Evolutionary conservation across 192 early-diverging fungal genomes (phyloP).

Genomic region (Backusella macrospora): DNA sequence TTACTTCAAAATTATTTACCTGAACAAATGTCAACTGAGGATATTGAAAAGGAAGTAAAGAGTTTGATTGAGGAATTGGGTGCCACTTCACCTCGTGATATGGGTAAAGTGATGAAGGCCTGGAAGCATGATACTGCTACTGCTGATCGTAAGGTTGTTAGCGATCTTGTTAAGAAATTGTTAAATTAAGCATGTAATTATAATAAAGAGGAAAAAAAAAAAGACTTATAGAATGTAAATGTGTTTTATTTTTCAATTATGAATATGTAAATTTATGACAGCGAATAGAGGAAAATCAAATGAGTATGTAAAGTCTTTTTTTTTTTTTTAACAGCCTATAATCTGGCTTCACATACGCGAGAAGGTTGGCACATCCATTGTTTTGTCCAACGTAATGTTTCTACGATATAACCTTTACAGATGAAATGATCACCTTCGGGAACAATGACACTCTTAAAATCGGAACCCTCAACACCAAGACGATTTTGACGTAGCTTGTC

Average conservation of each 20-base stretch:
- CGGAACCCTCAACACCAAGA: background rate
- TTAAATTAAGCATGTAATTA: constrained; percentile 37
- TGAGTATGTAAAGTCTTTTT: no score
- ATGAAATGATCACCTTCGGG: constrained; percentile 3
- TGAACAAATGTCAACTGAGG: constrained; percentile 69
- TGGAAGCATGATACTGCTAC: constrained; percentile 66
- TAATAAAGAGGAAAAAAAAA: background rate
- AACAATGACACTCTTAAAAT: background rate
- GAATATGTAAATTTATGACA: background rate
- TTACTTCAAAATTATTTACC: constrained; percentile 80
- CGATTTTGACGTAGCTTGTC: background rate
- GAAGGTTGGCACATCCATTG: background rate
- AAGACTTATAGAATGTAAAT: background rate
- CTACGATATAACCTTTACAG: background rate
- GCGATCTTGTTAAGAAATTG: constrained; percentile 73
- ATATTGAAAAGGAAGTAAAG: constrained; percentile 68
- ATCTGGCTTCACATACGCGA: background rate
- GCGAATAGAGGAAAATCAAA: background rate
- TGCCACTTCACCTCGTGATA: constrained; percentile 66
- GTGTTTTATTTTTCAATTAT: background rate
- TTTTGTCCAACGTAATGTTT: background rate
- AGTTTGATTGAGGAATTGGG: constrained; percentile 56
- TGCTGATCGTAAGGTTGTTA: constrained; percentile 79
- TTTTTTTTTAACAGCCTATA: background rate
- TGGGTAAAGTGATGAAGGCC: constrained; percentile 89